Evolutionary conservation across 345 rosid species (phyloP).

Genomic region (Garcia nutans): DNA sequence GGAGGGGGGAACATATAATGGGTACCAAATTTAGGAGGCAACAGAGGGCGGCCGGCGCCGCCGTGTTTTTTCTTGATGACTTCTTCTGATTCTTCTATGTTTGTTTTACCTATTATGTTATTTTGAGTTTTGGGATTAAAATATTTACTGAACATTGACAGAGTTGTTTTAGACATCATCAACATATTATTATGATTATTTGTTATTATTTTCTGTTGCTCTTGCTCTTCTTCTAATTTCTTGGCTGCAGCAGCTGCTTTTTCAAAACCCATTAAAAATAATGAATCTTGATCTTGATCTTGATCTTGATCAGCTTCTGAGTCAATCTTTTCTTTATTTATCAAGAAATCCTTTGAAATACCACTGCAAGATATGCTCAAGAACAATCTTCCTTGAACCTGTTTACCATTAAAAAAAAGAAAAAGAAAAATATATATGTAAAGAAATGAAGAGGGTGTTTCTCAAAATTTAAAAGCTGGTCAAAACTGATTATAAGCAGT

Average conservation of each 20-base stretch:
- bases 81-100: constrained; percentile 14
- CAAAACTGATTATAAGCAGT: too few relatives aligned
- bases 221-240: neutral
- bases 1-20: constrained; percentile 12
- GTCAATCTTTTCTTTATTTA: neutral
- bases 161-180: constrained; percentile 14
- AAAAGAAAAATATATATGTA: too few relatives aligned
- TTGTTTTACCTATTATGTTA: constrained; percentile 2
- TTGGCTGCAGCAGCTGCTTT: neutral
- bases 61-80: neutral
- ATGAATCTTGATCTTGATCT: neutral
- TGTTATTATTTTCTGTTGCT: too few relatives aligned
- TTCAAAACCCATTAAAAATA: neutral
- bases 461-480: too few relatives aligned
- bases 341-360: neutral
- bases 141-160: constrained; percentile 22
- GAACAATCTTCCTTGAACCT: too few relatives aligned
- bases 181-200: neutral
- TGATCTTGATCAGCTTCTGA: neutral
- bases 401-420: too few relatives aligned
- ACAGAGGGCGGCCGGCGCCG: neutral
- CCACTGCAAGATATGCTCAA: neutral
- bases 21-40: neutral
- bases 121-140: constrained; percentile 7
- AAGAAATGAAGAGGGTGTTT: too few relatives aligned